Conservation (phyloP, 139 green algal species). For the Pseudopediastrum boryanum region DNA sequence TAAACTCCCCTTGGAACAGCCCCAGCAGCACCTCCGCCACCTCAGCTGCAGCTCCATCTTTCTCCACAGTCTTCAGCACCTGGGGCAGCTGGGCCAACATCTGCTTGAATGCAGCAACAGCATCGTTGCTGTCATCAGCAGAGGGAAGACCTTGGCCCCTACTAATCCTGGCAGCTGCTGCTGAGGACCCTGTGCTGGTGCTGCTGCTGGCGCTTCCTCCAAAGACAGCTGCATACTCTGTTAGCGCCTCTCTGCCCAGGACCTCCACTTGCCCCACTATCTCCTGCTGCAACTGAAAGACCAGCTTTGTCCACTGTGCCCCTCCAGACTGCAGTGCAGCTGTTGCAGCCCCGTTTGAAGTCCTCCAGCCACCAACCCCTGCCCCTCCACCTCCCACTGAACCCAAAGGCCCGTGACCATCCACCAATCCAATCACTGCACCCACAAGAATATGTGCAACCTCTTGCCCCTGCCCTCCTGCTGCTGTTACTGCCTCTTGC, state of each 20-base stretch:
- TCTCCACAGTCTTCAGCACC: not conserved
- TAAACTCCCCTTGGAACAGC: not conserved
- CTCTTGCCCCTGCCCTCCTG: not conserved
- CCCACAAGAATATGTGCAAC: not conserved
- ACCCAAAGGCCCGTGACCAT: not conserved
- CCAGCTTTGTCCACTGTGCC: not conserved
- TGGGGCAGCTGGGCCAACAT: conserved; percentile 9
- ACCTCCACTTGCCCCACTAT: conserved; percentile 1
- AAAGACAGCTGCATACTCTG: not conserved
- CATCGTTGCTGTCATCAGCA: too few species aligned
- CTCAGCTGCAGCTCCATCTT: conserved; percentile 2
- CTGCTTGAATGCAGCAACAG: not conserved
- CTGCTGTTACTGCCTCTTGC: not conserved
- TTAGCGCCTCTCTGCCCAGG: not conserved
- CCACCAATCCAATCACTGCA: not conserved
- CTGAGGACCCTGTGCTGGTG: not conserved
- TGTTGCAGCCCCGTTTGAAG: not conserved
- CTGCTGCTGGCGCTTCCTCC: not conserved
- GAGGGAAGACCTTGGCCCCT: too few species aligned
- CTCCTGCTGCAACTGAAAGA: not conserved
- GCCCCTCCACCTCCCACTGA: not conserved
- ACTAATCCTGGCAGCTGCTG: too few species aligned
- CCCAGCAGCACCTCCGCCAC: conserved; percentile 6
- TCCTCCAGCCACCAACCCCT: not conserved
- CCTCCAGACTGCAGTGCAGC: not conserved